Conservation (phyloP, 78 protist genomes). For the Tieghemostelium lacteum region DNA sequence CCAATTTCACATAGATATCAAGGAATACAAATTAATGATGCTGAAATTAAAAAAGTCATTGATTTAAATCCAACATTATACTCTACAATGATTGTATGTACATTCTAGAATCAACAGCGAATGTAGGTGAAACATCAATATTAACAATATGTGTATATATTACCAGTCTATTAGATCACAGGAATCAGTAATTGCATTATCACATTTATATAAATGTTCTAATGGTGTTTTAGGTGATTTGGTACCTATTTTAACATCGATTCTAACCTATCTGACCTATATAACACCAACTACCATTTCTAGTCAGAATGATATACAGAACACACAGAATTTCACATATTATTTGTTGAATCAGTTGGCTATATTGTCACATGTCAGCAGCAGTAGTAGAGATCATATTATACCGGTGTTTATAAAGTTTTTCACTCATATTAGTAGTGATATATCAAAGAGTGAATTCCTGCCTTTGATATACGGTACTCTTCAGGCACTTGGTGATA, state of each 20-base stretch:
- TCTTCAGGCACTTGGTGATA: conserved; percentile 34
- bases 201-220: conserved; percentile 67
- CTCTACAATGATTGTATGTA: conserved; percentile 59
- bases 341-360: conserved; percentile 47
- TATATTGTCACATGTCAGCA: conserved; percentile 22
- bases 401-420: conserved; percentile 41
- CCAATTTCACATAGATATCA: conserved; percentile 21
- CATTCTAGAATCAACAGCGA: not conserved
- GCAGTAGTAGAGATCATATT: conserved; percentile 2
- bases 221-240: conserved; percentile 17
- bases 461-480: conserved; percentile 40
- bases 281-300: not conserved
- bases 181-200: conserved; percentile 68
- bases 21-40: conserved; percentile 23
- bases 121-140: not conserved
- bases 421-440: conserved; percentile 2
- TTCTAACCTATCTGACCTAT: conserved; percentile 45
- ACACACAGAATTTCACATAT: conserved; percentile 48
- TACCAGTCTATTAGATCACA: conserved; percentile 71
- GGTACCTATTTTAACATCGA: conserved; percentile 32
- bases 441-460: conserved; percentile 15
- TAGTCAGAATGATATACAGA: conserved; percentile 32
- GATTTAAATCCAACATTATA: conserved; percentile 55
- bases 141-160: not conserved
- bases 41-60: not conserved